phyloP scores from a whole-genome alignment of 345 rosid species.

The Brassica incana region DNA sequence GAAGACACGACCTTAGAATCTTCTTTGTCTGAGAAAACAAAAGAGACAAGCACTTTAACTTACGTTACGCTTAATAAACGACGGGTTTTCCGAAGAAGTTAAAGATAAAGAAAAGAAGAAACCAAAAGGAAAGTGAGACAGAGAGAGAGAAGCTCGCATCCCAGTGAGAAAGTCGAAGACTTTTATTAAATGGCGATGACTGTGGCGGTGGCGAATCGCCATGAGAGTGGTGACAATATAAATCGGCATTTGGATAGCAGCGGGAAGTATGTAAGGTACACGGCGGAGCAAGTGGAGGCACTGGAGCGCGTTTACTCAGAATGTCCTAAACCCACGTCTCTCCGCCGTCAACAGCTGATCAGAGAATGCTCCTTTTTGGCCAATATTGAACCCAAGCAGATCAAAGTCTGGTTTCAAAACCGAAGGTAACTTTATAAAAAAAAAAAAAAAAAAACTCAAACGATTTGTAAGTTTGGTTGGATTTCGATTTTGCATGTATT shows the following conservation, averaged over 20 bases:
- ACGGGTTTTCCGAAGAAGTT: conserved; percentile 49
- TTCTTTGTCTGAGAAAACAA: conserved; percentile 26
- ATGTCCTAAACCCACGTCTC: conserved; percentile 97
- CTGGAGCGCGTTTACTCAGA: conserved; percentile 49
- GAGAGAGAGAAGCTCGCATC: background rate
- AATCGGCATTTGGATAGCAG: conserved; percentile 64
- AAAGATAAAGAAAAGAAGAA: background rate
- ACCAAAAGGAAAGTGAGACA: conserved; percentile 10
- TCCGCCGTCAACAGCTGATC: conserved; percentile 91
- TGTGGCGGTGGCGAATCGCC: conserved; percentile 82
- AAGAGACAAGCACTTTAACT: conserved; percentile 16
- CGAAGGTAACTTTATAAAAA: conserved; percentile 59
- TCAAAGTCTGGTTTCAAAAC: conserved; percentile 99
- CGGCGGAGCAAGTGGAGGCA: conserved; percentile 41
- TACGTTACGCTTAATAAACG: conserved; percentile 39
- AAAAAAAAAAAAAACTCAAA: background rate
- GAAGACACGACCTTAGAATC: conserved; percentile 41
- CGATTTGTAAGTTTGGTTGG: background rate
- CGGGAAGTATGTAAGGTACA: conserved; percentile 78
- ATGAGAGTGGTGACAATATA: conserved; percentile 71
- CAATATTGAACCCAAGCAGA: conserved; percentile 97
- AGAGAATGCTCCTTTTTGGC: conserved; percentile 92
- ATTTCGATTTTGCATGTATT: background rate
- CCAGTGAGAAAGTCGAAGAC: background rate
- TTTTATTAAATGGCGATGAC: conserved; percentile 59